Evolutionary conservation across 2,329 filamentous ascomycete species (phyloP), one percentile per base, ranked within the genome.

Genomic region (Coniochaeta ligniaria): DNA sequence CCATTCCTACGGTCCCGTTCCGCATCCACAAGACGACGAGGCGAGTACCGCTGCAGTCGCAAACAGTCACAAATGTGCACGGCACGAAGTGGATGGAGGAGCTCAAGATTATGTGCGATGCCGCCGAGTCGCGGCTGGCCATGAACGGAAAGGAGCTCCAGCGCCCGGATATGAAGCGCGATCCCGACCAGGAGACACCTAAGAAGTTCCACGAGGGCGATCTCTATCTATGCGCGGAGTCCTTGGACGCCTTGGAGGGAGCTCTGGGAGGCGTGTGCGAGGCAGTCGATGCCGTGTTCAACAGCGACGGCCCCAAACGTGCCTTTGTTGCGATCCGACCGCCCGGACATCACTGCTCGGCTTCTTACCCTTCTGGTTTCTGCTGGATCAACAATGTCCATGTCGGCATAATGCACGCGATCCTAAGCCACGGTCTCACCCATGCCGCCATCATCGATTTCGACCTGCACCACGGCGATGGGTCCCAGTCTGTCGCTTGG

Each of bases 371-470:
- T 0, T 97, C 94, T 2, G 95, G 95, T 0, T 99, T 99, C 71
- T 99, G 95, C 76, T 99, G 95, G 94, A 78, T 99, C 58, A 99
- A 99, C 74, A 99, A 99, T 71, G 92, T 99, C 0, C 94, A 98
- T 70, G 91, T 99, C 24, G 95, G 94, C 0, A 96, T 99, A 65
- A 90, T 96, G 73, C 91, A 99, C 72, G 94, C 88, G 12, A 88
- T 91, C 22, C 85, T 94, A 63, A 84, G 83, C 43, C 90, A 99
- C 70, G 92, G 90, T 0, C 77, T 98, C 31, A 98, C 94, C 0
- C 95, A 99, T 72, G 94, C 93, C 0, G 95, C 92, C 12, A 98
- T 96, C 63, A 86, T 96, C 65, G 92, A 96, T 70, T 94, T 96
- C 71, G 92, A 96, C 72, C 80, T 96, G 24, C 92, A 96, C 68